Percentiles rank a stretch among this genome's conserved stretches.
These are phyloP conservation scores for Malus hybrid DNA, from an alignment of 331 rosid genomes.

Conservation along the genomic window DNA sequence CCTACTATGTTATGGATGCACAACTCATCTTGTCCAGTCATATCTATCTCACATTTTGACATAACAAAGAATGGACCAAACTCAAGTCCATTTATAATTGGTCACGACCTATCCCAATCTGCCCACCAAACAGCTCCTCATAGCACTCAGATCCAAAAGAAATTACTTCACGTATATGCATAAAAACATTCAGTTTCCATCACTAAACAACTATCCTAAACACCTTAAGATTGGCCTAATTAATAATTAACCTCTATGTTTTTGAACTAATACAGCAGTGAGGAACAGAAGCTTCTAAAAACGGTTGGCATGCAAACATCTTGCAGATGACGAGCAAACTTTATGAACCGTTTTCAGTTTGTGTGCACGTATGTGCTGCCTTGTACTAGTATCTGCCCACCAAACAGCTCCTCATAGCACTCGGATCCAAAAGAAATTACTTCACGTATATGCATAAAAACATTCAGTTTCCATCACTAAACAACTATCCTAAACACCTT, in stretches of 20 bases:
- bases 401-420: no score
- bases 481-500: not conserved
- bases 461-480: not conserved
- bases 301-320: not conserved
- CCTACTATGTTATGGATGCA: no score
- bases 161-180: not conserved
- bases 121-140: no score
- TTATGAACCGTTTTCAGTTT: not conserved
- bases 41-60: no score
- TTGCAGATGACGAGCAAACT: not conserved
- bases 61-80: no score
- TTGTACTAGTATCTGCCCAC: not conserved
- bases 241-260: not conserved
- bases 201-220: not conserved
- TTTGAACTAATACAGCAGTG: not conserved
- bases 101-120: no score
- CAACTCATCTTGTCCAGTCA: no score
- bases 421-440: not conserved
- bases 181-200: not conserved
- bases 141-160: not conserved
- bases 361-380: not conserved
- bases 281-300: not conserved
- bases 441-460: not conserved
- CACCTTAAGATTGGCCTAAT: not conserved
- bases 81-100: no score